Percentiles rank a stretch among this genome's conserved stretches.
Evolutionary conservation across 805 yeast genomes (phyloP).

Genomic region (Zygotorulaspora florentina): DNA sequence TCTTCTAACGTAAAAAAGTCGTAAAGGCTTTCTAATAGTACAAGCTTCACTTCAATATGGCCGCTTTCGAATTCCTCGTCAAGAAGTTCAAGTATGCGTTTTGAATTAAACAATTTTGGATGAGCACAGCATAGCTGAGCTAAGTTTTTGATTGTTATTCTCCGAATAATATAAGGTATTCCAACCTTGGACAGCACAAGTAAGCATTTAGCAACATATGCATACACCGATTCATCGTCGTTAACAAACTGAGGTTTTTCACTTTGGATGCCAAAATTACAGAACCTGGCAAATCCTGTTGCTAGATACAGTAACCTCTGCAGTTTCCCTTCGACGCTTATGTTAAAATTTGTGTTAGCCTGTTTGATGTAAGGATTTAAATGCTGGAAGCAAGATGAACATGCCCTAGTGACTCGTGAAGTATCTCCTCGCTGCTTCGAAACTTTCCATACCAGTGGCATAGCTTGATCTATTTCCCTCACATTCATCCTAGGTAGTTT

Average conservation of each 20-base stretch:
- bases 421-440: slow-evolving; percentile 46
- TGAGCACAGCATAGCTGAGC: slow-evolving; percentile 56
- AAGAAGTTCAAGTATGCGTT: slow-evolving; percentile 47
- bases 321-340: slow-evolving; percentile 42
- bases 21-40: slow-evolving; percentile 53
- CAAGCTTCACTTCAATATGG: slow-evolving; percentile 43
- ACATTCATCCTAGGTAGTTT: slow-evolving; percentile 57
- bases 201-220: slow-evolving; percentile 56
- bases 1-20: slow-evolving; percentile 60
- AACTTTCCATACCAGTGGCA: slow-evolving; percentile 63
- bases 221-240: slow-evolving; percentile 51
- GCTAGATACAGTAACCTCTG: slow-evolving; percentile 56
- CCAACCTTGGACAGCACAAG: slow-evolving; percentile 47
- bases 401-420: slow-evolving; percentile 53
- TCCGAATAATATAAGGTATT: slow-evolving; percentile 37
- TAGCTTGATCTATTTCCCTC: slow-evolving; percentile 64
- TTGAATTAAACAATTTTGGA: slow-evolving; percentile 62
- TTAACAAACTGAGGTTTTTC: slow-evolving; percentile 33
- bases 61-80: slow-evolving; percentile 45
- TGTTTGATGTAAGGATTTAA: slow-evolving; percentile 44
- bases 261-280: slow-evolving; percentile 47
- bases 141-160: slow-evolving; percentile 53
- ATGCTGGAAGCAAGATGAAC: slow-evolving; percentile 54
- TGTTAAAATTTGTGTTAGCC: slow-evolving; percentile 24
- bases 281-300: slow-evolving; percentile 68